Evolutionary conservation across 768 basidiomycete species (phyloP).

Genomic region (Rhodotorula graminis): DNA sequence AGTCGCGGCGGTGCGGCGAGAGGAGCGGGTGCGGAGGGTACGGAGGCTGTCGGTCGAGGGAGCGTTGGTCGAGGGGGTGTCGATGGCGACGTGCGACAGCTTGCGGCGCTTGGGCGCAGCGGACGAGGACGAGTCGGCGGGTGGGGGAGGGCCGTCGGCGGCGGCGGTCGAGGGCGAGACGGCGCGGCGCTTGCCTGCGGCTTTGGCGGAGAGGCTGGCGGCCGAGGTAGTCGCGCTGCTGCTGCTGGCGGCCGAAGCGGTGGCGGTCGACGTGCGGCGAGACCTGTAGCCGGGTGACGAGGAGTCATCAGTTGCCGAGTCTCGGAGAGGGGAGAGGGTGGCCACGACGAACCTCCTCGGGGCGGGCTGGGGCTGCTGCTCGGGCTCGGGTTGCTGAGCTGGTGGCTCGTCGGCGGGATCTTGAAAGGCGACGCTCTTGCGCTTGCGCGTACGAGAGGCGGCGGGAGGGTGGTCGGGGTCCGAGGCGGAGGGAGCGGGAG

Average conservation of each 20-base stretch:
- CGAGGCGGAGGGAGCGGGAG: neutral
- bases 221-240: neutral
- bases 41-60: constrained; percentile 5
- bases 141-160: neutral
- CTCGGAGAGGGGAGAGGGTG: too few species aligned
- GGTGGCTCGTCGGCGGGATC: neutral
- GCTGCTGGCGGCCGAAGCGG: too few species aligned
- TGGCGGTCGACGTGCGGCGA: constrained; percentile 15
- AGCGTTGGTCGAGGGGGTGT: too few species aligned
- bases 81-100: neutral
- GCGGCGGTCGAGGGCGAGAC: constrained; percentile 8
- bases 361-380: neutral
- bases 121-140: neutral
- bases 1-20: neutral
- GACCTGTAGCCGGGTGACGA: neutral
- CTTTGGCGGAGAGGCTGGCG: constrained; percentile 22
- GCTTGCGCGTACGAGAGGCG: neutral
- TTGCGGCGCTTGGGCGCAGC: constrained; percentile 15
- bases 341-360: constrained; percentile 3
- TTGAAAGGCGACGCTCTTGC: constrained; percentile 7
- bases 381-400: too few species aligned
- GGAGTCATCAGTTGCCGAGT: neutral
- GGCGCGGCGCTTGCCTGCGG: constrained; percentile 40
- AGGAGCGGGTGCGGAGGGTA: constrained; percentile 21
- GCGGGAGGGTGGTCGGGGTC: neutral